Evolutionary conservation across 495 filamentous ascomycete genomes (phyloP), one percentile per base, ranked within the genome.

Genomic region (Acidomyces sp.): DNA sequence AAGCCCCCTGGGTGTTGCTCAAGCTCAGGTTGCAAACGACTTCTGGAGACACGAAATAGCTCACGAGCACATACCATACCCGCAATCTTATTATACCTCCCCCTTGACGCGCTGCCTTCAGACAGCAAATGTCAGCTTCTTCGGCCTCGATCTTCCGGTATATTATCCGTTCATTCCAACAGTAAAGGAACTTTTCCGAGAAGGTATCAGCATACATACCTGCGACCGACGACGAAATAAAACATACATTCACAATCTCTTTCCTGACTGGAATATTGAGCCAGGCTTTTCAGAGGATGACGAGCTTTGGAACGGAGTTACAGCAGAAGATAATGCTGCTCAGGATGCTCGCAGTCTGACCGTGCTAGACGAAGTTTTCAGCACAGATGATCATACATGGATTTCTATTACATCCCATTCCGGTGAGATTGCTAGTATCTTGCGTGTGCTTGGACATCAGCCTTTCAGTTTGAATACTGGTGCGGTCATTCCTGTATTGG

Each of bases 191-290:
- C 56, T 54, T 13, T 48, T 88, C 43, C 71, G 85, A 31, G 85
- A 93, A 50, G 64, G 68, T 1, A 72, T 86, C 40, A 73, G 74
- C 31, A 65, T 77, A 32, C 84, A 90, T 54, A 88, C 84, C 6
- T 93, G 84, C 56, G 83, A 93, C 55, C 71, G 76, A 11, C 69
- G 85, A 1, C 66, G 67, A 37, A 66, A 46, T 19, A 70, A 68
- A 36, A 60, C 62, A 3, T 70, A 66, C 41, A 85, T 93, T 48
- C 52, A 59, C 4, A 31, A 53, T 10, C 57, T 59, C 13, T 83
- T 75, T 49, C 80, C 80, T 0, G 32, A 25, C 5, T 85, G 70
- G 58, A 52, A 19, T 1, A 71, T 86, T 35, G 84, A 85, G 46
- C 34, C 57, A 0, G 70, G 70, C 1, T 80, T 93, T 48, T 53